phyloP scores from a whole-genome alignment of 345 rosid genomes.

The Camelina sativa region DNA sequence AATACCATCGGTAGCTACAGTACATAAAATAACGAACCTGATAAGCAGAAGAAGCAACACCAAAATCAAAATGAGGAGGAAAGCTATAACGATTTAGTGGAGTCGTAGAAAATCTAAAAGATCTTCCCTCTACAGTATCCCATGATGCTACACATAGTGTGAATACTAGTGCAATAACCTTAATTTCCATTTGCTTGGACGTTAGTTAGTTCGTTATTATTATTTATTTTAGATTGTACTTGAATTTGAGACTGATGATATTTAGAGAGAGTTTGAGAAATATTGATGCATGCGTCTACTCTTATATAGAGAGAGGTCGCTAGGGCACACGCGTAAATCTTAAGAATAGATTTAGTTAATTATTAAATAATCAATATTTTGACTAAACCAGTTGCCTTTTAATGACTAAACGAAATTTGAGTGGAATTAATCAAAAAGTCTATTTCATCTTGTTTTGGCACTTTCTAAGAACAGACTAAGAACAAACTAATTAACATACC shows the following conservation, averaged over 20 bases:
- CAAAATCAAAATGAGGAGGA: conserved; percentile 44
- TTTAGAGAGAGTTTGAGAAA: not conserved
- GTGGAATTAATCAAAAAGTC: not conserved
- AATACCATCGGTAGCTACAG: not conserved
- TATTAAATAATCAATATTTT: not conserved
- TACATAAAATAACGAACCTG: conserved; percentile 33
- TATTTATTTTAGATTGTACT: not conserved
- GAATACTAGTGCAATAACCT: conserved; percentile 12
- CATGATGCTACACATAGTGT: conserved; percentile 20
- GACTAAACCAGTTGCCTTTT: not conserved
- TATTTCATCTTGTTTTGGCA: not conserved
- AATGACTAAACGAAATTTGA: not conserved
- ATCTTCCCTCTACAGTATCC: conserved; percentile 27
- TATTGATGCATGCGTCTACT: not conserved
- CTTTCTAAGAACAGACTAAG: not conserved
- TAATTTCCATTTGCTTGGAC: conserved; percentile 18
- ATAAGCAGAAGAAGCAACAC: conserved; percentile 48
- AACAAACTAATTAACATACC: not conserved
- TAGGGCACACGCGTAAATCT: not conserved
- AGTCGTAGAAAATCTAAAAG: conserved; percentile 6
- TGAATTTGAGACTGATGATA: not conserved
- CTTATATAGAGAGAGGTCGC: not conserved
- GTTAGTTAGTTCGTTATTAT: not conserved
- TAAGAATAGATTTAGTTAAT: not conserved
- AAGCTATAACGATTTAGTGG: conserved; percentile 37